A percentile compares a stretch with the other conserved stretches of the same genome.
phyloP scores from a whole-genome alignment of 73 alveolate genomes.

The Effrenium voratum region DNA sequence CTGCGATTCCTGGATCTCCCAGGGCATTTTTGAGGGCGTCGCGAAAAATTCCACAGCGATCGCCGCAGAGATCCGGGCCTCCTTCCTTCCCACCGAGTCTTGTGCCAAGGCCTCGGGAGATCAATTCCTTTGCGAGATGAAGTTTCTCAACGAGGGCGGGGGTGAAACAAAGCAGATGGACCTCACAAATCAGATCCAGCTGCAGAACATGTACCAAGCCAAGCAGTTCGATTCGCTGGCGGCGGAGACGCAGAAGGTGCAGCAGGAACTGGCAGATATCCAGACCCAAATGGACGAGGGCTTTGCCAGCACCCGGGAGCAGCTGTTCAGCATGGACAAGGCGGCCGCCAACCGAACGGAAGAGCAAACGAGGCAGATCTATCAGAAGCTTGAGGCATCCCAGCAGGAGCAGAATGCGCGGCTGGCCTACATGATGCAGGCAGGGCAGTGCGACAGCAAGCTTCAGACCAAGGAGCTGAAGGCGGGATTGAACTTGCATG shows the following conservation, averaged over 20 bases:
- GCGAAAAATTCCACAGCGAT: no score
- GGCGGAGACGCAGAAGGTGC: not conserved
- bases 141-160: constrained; percentile 11
- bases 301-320: not conserved
- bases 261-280: not conserved
- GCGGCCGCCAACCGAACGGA: constrained; percentile 5
- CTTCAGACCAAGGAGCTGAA: constrained; percentile 9
- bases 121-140: not conserved
- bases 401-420: constrained; percentile 10
- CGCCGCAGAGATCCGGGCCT: not conserved
- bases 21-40: no score
- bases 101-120: constrained; percentile 1
- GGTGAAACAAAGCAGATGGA: constrained; percentile 18
- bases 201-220: constrained; percentile 9
- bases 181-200: constrained; percentile 7
- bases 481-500: no score
- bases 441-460: constrained; percentile 4
- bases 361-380: constrained; percentile 11
- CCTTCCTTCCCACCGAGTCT: not conserved
- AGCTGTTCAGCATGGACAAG: not conserved
- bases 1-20: no score
- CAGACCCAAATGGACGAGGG: constrained; percentile 3
- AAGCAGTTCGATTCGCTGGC: constrained; percentile 10
- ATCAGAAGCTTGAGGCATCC: not conserved
- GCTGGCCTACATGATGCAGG: constrained; percentile 11